Evolutionary conservation across 257 asterid genomes (phyloP).

Genomic region (Solanum tarijense): DNA sequence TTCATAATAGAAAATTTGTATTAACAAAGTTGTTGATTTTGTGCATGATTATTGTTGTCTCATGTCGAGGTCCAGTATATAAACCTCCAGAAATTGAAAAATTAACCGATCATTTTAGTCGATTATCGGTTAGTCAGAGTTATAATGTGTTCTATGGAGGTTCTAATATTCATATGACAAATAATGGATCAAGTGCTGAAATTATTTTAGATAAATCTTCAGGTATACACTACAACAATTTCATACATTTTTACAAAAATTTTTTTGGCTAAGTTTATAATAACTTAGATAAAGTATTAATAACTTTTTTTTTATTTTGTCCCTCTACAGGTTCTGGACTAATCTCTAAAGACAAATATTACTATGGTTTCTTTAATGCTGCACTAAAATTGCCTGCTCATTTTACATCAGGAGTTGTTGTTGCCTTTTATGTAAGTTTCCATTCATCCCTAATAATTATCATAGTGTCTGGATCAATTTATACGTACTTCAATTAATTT

Average conservation of each 20-base stretch:
- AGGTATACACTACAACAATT: constrained; percentile 27
- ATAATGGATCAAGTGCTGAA: constrained; percentile 52
- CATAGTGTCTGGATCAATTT: too few species aligned
- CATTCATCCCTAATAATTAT: background rate
- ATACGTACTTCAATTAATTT: too few species aligned
- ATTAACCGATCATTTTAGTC: constrained; percentile 34
- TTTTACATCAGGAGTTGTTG: constrained; percentile 80
- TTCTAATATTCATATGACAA: constrained; percentile 30
- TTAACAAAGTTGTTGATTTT: constrained; percentile 7
- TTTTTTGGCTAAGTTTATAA: background rate
- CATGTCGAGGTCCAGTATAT: constrained; percentile 46
- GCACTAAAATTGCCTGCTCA: constrained; percentile 75
- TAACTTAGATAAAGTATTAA: background rate
- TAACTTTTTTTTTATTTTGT: background rate
- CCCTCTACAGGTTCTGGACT: constrained; percentile 53
- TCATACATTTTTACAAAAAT: too few species aligned
- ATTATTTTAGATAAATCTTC: constrained; percentile 56
- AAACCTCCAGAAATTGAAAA: constrained; percentile 60
- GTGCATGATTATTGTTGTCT: constrained; percentile 14
- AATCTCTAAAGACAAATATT: constrained; percentile 52
- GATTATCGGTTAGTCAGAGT: constrained; percentile 28
- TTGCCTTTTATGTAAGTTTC: constrained; percentile 63
- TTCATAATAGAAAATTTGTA: constrained; percentile 1
- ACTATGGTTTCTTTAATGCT: constrained; percentile 75
- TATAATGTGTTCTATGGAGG: constrained; percentile 50